Conservation (phyloP, 2,329 filamentous ascomycete species). For the Gnomoniopsis sp. region DNA sequence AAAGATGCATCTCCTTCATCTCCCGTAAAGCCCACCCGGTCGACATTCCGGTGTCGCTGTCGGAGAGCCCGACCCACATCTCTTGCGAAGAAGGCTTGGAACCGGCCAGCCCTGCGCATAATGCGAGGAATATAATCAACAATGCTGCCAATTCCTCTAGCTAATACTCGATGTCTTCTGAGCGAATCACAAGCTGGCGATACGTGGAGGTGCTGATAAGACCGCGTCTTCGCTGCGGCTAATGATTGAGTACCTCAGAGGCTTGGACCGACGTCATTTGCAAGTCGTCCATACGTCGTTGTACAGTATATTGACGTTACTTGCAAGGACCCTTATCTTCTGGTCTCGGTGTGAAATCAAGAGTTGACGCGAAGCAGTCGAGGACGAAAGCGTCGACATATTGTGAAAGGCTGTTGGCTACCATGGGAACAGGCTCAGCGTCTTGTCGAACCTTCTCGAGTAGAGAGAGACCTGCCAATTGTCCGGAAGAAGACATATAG, state of each 20-base stretch:
- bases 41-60: not conserved
- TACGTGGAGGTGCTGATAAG: not conserved
- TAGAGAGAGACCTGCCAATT: not conserved
- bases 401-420: no score
- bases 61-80: not conserved
- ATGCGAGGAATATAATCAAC: conserved; percentile 11
- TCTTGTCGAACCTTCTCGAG: not conserved
- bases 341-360: not conserved
- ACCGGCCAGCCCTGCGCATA: not conserved
- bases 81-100: not conserved
- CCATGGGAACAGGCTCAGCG: no score
- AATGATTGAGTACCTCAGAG: not conserved
- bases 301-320: not conserved
- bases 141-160: conserved; percentile 13
- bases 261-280: not conserved
- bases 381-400: no score
- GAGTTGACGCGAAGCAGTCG: not conserved
- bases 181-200: conserved; percentile 15
- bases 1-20: not conserved
- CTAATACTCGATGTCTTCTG: not conserved
- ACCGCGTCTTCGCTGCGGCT: not conserved
- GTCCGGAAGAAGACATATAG: not conserved
- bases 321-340: not conserved
- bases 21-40: not conserved
- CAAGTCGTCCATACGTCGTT: not conserved